Evolutionary conservation across 805 yeast genomes (phyloP).

Genomic region (Candida morakotiae): DNA sequence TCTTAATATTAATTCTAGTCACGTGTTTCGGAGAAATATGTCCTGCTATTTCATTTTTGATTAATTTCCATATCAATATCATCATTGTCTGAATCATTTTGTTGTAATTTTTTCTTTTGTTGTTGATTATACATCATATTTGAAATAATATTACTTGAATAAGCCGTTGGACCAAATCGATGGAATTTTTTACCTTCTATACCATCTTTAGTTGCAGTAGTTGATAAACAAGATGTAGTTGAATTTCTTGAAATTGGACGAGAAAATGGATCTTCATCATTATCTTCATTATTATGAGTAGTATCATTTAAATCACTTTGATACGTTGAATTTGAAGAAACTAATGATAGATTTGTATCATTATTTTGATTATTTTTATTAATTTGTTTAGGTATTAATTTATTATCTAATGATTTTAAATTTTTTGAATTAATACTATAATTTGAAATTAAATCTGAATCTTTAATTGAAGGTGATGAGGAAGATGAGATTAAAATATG

Average conservation of each 20-base stretch:
- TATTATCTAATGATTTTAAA: conserved; percentile 11
- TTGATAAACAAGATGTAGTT: conserved; percentile 63
- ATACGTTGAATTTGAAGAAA: conserved; percentile 23
- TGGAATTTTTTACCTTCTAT: conserved; percentile 59
- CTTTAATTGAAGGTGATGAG: background rate
- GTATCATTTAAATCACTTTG: conserved; percentile 10
- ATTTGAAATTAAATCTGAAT: conserved; percentile 4
- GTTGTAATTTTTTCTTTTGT: conserved; percentile 4
- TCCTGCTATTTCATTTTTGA: too few species aligned
- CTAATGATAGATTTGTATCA: conserved; percentile 21
- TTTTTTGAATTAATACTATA: conserved; percentile 17
- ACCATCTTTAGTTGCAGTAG: conserved; percentile 73
- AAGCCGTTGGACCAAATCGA: conserved; percentile 37
- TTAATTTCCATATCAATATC: background rate
- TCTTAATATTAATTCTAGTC: too few species aligned
- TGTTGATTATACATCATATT: conserved; percentile 20
- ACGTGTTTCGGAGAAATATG: too few species aligned
- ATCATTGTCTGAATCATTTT: background rate
- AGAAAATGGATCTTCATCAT: conserved; percentile 32
- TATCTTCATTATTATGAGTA: conserved; percentile 4
- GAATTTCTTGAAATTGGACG: conserved; percentile 61
- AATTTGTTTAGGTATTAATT: background rate
- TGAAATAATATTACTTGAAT: conserved; percentile 27
- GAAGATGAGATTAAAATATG: background rate
- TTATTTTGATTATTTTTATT: background rate